Evolutionary conservation across 305 asterid species (phyloP), one percentile per base, ranked within the genome.

Genomic region (Rubia peregrina): DNA sequence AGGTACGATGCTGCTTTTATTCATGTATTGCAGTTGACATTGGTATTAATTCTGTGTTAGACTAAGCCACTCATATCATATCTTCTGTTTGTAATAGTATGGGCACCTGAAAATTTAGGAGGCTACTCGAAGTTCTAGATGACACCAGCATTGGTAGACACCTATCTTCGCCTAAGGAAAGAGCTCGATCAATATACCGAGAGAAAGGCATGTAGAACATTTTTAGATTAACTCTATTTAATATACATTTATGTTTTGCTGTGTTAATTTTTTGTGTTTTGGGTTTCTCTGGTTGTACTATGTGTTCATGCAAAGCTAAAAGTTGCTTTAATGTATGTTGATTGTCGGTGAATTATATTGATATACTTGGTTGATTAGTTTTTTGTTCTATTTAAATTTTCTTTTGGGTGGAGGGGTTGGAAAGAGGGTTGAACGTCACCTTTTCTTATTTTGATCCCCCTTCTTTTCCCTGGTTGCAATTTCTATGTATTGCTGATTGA

Each of bases 81-180:
- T 24, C 22, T 10, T 68, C 40, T 19, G 3, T 48, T 74, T 71
- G 51, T 73, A 61, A 78, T 42, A 92, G 98, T 93, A 92, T 64
- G 98, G 97, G 63, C 90, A 92, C 81, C 72, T 92, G 85, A 92
- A 87, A 86, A 92, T 97, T 79, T 92, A 77, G 89, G 88, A 76
- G 98, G 97, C 60, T 92, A 90, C 82, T 79, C 90, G 80, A 97
- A 92, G 79, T 92, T 90, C 69, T 92, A 90, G 83, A 90, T 85
- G 26, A 24, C 0, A 0, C 26, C 26, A 24, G 1, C 26, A 24
- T 24, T 24, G 26, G 26, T 1, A 24, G 26, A 24, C 1, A 24
- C 26, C 26, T 1, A 24, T 24, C 26, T 24, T 24, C 0, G 26
- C 26, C 26, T 90, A 75, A 92, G 82, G 89, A 85, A 80, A 73